Evolutionary conservation across 441 rosid genomes (phyloP), one percentile per base, ranked within the genome.

Genomic region (Gossypium schwendimanii): DNA sequence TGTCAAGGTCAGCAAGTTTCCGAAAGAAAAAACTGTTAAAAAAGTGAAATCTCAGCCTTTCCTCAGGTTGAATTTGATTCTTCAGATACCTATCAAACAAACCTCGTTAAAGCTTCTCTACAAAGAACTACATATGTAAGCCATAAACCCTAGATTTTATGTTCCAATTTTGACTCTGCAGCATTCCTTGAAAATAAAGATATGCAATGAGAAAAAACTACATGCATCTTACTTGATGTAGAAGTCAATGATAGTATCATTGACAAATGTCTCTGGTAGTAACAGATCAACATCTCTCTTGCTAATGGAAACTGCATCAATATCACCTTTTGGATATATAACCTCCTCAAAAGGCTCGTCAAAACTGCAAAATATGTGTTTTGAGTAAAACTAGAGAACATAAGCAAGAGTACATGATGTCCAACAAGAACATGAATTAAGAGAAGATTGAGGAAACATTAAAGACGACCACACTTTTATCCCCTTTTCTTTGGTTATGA

Each of bases 21-120:
- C 91, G 87, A 77, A 89, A 89, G 86, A 89, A 89, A 80, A 89
- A 89, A 77, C 95, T 85, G 70, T 89, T 89, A 75, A 89, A 89
- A 76, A 89, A 89, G 78, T 89, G 92, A 64, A 81, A 88, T 79
- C 89, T 83, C 11, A 78, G 86, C 61, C 65, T 83, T 53, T 88
- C 87, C 70, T 84, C 86, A 1, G 76, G 75, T 78, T 65, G 85
- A 74, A 89, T 82, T 76, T 79, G 85, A 72, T 85, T 87, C 88
- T 85, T 86, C 76, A 89, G 76, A 73, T 89, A 87, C 82, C 94
- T 89, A 86, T 41, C 47, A 78, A 75, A 39, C 65, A 74, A 71
- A 39, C 33, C 31, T 15, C 10, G 6, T 23, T 65, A 65, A 65
- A 23, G 65, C 50, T 63, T 15, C 49, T 67, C 31, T 47, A 5